Conservation (phyloP, 179 eudicot species). For the Vitellaria paradoxa region DNA sequence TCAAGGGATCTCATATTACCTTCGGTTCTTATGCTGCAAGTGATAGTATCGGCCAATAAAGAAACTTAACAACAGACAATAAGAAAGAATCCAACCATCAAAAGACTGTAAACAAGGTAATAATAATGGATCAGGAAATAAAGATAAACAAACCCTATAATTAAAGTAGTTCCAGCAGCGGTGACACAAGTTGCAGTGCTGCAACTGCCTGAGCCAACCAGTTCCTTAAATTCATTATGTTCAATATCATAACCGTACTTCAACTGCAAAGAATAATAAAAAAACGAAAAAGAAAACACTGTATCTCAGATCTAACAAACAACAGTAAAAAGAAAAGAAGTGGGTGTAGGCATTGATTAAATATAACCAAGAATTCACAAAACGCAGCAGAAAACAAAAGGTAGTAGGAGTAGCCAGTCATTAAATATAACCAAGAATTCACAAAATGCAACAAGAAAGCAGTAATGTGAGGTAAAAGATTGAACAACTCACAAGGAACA, state of each 20-base stretch:
- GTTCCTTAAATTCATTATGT: conserved; percentile 68
- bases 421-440: too few species aligned
- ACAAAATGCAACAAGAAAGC: too few species aligned
- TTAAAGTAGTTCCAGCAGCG: conserved; percentile 72
- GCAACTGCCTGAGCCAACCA: conserved; percentile 54
- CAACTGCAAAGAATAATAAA: conserved; percentile 45
- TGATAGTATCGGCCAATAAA: conserved; percentile 2
- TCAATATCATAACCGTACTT: conserved; percentile 55
- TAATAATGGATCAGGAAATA: conserved; percentile 5
- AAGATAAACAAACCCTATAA: conserved; percentile 61
- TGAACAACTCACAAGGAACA: neutral
- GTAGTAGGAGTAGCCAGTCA: too few species aligned
- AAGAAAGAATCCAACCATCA: neutral
- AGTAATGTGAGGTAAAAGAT: neutral
- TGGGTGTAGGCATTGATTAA: neutral
- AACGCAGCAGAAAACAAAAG: neutral
- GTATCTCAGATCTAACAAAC: conserved; percentile 4
- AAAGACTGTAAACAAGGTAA: neutral
- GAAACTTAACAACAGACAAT: neutral
- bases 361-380: neutral
- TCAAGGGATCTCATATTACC: neutral
- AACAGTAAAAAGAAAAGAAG: conserved; percentile 3
- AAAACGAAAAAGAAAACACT: conserved; percentile 13
- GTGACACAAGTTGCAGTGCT: conserved; percentile 66
- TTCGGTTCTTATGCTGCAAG: neutral